phyloP scores from a whole-genome alignment of 257 asterid genomes.

The Prunella vulgaris region DNA sequence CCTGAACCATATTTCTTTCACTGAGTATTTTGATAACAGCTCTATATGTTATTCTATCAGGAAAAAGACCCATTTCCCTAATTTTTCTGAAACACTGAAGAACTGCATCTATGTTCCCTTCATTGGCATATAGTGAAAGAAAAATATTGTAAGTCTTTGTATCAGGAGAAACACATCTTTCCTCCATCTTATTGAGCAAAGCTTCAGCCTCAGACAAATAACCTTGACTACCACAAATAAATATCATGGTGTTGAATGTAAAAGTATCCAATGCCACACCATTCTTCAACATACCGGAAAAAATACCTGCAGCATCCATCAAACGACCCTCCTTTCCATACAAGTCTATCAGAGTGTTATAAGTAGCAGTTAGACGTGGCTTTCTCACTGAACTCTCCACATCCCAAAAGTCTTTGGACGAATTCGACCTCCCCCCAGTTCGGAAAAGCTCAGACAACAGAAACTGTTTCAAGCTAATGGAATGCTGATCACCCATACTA shows the following conservation, averaged over 20 bases:
- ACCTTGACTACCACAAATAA: conserved; percentile 74
- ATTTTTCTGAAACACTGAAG: conserved; percentile 63
- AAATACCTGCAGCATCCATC: conserved; percentile 73
- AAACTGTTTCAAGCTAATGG: conserved; percentile 72
- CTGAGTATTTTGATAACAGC: conserved; percentile 56
- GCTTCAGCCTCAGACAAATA: conserved; percentile 76
- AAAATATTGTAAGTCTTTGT: conserved; percentile 80
- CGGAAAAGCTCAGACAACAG: conserved; percentile 77
- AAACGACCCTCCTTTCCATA: conserved; percentile 86
- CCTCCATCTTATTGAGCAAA: conserved; percentile 75
- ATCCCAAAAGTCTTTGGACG: conserved; percentile 23
- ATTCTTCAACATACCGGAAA: conserved; percentile 71
- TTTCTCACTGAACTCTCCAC: conserved; percentile 37
- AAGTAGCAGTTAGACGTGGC: conserved; percentile 68
- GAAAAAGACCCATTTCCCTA: conserved; percentile 73
- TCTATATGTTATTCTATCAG: conserved; percentile 72
- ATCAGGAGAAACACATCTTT: conserved; percentile 70
- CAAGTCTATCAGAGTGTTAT: conserved; percentile 83
- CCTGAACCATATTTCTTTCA: conserved; percentile 61
- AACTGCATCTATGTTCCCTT: conserved; percentile 52
- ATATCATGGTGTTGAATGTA: conserved; percentile 90
- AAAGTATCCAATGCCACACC: conserved; percentile 70
- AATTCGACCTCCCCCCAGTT: conserved; percentile 54
- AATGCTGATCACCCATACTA: conserved; percentile 44
- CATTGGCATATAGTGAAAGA: conserved; percentile 57